Conservation (phyloP, 1,284 basidiomycete genomes). For the Phellopilus nigrolimitatus region DNA sequence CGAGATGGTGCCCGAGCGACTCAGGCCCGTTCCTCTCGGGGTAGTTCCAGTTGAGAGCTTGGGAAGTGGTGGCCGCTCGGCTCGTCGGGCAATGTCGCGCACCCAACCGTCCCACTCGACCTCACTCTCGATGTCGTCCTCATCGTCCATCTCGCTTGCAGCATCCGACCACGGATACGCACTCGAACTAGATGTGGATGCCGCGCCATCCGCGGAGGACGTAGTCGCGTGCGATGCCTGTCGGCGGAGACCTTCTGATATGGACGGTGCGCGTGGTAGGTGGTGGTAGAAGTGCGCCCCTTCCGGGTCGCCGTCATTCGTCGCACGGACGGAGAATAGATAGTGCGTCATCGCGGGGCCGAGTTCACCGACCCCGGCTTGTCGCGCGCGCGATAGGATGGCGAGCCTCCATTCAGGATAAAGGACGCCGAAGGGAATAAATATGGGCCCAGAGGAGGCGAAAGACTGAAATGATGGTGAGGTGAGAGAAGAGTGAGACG, state of each 20-base stretch:
- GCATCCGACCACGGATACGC: slow-evolving; percentile 19
- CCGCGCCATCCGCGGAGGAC: slow-evolving; percentile 1
- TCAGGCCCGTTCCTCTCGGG: not conserved
- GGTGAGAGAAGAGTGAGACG: slow-evolving; percentile 10
- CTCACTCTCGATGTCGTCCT: slow-evolving; percentile 43
- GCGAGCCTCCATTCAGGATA: slow-evolving; percentile 61
- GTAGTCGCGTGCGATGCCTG: not conserved
- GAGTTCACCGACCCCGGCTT: slow-evolving; percentile 50
- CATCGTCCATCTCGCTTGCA: slow-evolving; percentile 28
- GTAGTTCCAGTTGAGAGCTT: slow-evolving; percentile 14
- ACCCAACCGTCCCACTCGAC: slow-evolving; percentile 59
- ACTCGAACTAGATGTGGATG: not conserved
- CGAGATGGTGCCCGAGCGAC: not conserved
- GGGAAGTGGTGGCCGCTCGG: slow-evolving; percentile 21
- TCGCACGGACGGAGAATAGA: slow-evolving; percentile 32
- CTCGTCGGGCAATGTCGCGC: slow-evolving; percentile 44
- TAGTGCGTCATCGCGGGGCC: slow-evolving; percentile 43
- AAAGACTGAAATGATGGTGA: slow-evolving; percentile 17
- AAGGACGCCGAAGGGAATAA: slow-evolving; percentile 32
- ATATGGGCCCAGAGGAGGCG: slow-evolving; percentile 6
- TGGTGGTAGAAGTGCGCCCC: slow-evolving; percentile 3
- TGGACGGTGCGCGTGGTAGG: slow-evolving; percentile 15
- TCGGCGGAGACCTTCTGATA: slow-evolving; percentile 17
- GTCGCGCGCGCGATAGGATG: slow-evolving; percentile 44
- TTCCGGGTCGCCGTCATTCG: slow-evolving; percentile 6